Conservation (phyloP, 1,139 yeast genomes). For the Taphrina flavorubra region DNA sequence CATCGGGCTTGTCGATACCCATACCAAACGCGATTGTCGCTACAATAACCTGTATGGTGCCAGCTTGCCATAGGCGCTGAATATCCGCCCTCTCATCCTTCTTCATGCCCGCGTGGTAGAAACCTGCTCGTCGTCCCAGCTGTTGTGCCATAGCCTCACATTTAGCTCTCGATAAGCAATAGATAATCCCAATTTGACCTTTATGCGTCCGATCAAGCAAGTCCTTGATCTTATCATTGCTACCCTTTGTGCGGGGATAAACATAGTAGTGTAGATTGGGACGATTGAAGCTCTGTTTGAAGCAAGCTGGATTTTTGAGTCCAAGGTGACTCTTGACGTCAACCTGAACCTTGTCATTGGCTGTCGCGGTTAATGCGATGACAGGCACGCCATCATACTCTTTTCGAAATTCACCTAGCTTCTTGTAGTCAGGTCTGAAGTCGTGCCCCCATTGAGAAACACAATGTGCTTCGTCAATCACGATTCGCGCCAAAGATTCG, state of each 20-base stretch:
- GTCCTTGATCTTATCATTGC: slow-evolving; percentile 61
- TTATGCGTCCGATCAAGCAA: slow-evolving; percentile 61
- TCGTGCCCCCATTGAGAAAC: slow-evolving; percentile 99
- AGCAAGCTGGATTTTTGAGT: slow-evolving; percentile 61
- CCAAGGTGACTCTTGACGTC: slow-evolving; percentile 80
- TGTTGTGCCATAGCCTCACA: slow-evolving; percentile 82
- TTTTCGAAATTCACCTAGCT: slow-evolving; percentile 71
- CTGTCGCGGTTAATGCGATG: slow-evolving; percentile 98
- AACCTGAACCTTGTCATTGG: slow-evolving; percentile 85
- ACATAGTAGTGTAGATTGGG: slow-evolving; percentile 84
- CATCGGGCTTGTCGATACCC: slow-evolving; percentile 98
- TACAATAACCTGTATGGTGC: slow-evolving; percentile 75
- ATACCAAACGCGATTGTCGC: slow-evolving; percentile 98
- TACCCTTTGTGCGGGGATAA: slow-evolving; percentile 63
- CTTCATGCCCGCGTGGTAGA: slow-evolving; percentile 91
- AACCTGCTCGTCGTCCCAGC: slow-evolving; percentile 54
- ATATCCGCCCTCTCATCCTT: slow-evolving; percentile 72
- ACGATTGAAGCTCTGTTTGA: slow-evolving; percentile 81
- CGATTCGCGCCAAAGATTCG: slow-evolving; percentile 75
- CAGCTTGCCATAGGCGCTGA: slow-evolving; percentile 83
- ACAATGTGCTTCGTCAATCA: slow-evolving; percentile 98
- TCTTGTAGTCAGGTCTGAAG: slow-evolving; percentile 93
- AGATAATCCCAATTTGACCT: slow-evolving; percentile 81
- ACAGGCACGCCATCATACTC: slow-evolving; percentile 81
- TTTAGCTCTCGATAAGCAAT: slow-evolving; percentile 86